phyloP scores from a whole-genome alignment of 176 grass and related monocot species.

The Oryza glumipatula region DNA sequence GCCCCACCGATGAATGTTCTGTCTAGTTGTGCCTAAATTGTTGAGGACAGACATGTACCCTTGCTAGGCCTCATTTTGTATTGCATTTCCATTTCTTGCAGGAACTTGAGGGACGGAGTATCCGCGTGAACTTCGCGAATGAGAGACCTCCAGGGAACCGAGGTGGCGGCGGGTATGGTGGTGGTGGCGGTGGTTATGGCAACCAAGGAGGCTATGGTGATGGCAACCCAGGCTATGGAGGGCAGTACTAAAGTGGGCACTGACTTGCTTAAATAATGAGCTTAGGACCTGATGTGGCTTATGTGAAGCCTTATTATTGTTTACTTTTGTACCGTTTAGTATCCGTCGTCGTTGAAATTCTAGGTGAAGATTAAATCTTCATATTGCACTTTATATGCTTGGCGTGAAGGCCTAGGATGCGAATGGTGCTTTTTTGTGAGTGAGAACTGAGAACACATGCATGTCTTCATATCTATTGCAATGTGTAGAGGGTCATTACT shows the following conservation, averaged over 20 bases:
- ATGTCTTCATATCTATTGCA: not conserved
- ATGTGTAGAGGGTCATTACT: not conserved
- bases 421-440: no score
- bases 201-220: conserved; percentile 2
- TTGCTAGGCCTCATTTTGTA: not conserved
- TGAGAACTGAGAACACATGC: not conserved
- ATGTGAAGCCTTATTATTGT: conserved; percentile 31
- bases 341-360: not conserved
- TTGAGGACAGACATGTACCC: not conserved
- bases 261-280: conserved; percentile 37
- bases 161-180: not conserved
- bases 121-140: conserved; percentile 74
- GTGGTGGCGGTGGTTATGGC: not conserved
- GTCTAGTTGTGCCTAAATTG: not conserved
- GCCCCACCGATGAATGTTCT: not conserved
- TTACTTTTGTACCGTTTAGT: not conserved
- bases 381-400: not conserved
- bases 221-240: conserved; percentile 9
- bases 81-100: conserved; percentile 20
- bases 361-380: not conserved
- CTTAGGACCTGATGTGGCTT: conserved; percentile 35
- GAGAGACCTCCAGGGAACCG: conserved; percentile 49
- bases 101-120: conserved; percentile 63
- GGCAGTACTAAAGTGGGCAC: conserved; percentile 7
- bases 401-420: no score